Evolutionary conservation across 768 basidiomycete genomes (phyloP), one percentile per base, ranked within the genome.

Genomic region (Russula lepida): DNA sequence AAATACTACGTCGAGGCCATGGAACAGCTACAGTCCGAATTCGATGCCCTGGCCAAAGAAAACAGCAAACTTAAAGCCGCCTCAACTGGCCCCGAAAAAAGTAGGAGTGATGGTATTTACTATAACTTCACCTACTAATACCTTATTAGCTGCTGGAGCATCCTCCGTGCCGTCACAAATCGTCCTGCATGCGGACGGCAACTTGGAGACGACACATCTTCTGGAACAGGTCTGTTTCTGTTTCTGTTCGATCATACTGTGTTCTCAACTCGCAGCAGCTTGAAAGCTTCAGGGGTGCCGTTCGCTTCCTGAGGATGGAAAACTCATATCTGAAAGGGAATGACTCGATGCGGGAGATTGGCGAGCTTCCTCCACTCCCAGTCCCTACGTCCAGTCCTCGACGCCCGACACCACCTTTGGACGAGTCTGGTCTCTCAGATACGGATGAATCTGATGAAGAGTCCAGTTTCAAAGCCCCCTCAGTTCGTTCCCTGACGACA

Each of bases 261-360:
- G 25, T 25, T 30, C 57, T 61, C 65, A 68, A 63, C 63, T 53
- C 43, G 28, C n/a, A 60, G 25, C 67, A 93, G 88, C 85, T 98
- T 69, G 90, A 95, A 49, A 89, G 88, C 15, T 81, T 98, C n/a
- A 88, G 92, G 43, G 86, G 88, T 6, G 90, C 95, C 0, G 84
- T 98, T 30, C 84, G 92, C 21, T 98, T 89, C 83, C 78, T 99
- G n/a, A 85, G 95, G 25, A 85, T 81, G 37, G 95, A 98, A 73
- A 98, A 98, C 71, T 82, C 91, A 2, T 93, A 91, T 70, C 85
- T 98, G 74, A 94, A 89, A 70, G 92, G 93, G 2, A 90, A 92
- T 71, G 92, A 95, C 68, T 81, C 98, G 0, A 83, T 98, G 60
- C 80, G 81, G 54, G 89, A 92, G 67, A 85, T 98, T 58, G 83